Percentiles rank a stretch among this genome's conserved stretches.
These are phyloP conservation scores for Erodium trifolium DNA, from an alignment of 441 rosid species.

Conservation along the genomic window DNA sequence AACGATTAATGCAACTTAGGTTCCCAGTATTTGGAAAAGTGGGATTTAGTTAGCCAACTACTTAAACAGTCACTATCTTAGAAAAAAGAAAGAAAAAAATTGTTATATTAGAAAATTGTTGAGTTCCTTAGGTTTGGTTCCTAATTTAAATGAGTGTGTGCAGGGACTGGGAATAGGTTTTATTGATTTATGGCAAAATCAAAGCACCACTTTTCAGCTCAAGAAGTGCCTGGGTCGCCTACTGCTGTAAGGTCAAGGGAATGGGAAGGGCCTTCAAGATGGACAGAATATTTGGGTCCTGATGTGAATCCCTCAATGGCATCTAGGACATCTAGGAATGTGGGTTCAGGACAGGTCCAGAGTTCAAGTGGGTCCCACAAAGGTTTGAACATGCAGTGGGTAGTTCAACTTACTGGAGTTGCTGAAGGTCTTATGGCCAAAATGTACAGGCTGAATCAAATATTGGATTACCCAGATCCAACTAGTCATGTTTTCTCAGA, in stretches of 20 bases:
- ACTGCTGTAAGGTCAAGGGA: conserved; percentile 61
- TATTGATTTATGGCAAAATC: conserved; percentile 51
- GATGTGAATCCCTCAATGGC: conserved; percentile 52
- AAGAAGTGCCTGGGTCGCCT: conserved; percentile 54
- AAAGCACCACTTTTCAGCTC: conserved; percentile 48
- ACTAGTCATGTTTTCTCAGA: conserved; percentile 66
- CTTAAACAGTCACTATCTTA: background rate
- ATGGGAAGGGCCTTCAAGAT: conserved; percentile 89
- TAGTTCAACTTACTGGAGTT: conserved; percentile 79
- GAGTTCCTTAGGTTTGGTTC: background rate
- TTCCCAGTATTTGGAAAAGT: background rate
- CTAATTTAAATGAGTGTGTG: background rate
- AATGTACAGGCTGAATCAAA: conserved; percentile 92
- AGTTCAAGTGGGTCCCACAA: conserved; percentile 56
- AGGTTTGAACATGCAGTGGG: conserved; percentile 92
- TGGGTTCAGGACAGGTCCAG: conserved; percentile 52
- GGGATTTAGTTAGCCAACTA: background rate
- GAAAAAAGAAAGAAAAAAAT: background rate
- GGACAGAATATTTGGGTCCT: conserved; percentile 92
- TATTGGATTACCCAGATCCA: conserved; percentile 87
- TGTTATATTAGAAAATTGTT: background rate
- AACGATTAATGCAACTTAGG: background rate
- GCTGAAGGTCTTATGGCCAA: conserved; percentile 97
- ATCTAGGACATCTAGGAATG: conserved; percentile 47
- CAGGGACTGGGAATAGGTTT: background rate